Base-by-base conservation (phyloP, 177 flowering plant species). In the Vitis hybrid region DNA sequence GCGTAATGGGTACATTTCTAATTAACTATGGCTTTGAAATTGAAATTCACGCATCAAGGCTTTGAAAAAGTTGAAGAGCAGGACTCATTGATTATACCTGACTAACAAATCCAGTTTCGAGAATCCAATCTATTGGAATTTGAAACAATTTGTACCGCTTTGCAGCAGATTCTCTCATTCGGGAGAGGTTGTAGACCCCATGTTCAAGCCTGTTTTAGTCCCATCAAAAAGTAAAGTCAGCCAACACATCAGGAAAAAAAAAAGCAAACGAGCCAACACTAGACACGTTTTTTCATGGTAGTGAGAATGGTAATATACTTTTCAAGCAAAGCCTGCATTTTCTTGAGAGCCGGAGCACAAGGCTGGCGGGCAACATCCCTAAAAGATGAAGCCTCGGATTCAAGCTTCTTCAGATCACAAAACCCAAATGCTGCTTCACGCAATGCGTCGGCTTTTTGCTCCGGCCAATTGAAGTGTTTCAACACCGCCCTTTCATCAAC, bases 351-450 rank as follows among this genome's bases (percentile, higher is more conserved):
- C 5, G 84, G 73, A 60, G 77, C 80, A 56, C 92, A 88, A 14
- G 90, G 85, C 69, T 91, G 98, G 29, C 97, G 87, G 55, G 79
- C 67, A 71, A 84, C 87, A n/a, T 91, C 92, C 0, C 79, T 64
- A 67, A 85, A 89, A 0, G 89, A 87, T 0, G 83, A 83, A 2
- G 88, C 94, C 76, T 93, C 98, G 1, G 83, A 70, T 70, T 87
- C 94, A 0, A 95, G 85, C 81, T 95, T 95, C 86, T 90, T 93
- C 18, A 95, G 79, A 79, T 95, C 99, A 67, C 85, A 84, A 53
- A 90, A 95, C 34, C 93, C 96, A 45, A 95, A 95, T 56, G 99
- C 99, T n/a, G 99, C 99, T 69, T 95, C 99, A 18, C 99, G 82
- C 70, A 95, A 75, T 3, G 97, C 97, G 71, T 95, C 99, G 0